phyloP scores from a whole-genome alignment of 2,329 filamentous ascomycete species.

The Fusarium beomiforme region DNA sequence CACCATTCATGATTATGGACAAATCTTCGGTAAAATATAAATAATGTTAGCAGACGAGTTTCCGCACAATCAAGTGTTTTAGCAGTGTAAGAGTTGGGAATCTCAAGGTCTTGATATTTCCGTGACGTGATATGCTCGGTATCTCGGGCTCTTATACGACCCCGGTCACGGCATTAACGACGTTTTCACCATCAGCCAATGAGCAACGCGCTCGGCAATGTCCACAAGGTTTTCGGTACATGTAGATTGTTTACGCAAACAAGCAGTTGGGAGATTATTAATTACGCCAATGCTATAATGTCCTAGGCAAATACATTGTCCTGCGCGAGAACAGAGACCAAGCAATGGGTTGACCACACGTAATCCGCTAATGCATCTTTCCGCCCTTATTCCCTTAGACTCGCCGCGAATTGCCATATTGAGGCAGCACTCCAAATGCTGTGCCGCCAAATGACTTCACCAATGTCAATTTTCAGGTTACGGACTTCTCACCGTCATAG shows the following conservation, averaged over 20 bases:
- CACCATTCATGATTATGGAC: not conserved
- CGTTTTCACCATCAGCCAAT: not conserved
- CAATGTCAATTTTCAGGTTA: not conserved
- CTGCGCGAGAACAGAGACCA: not conserved
- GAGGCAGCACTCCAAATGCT: not conserved
- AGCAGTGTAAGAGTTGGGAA: not conserved
- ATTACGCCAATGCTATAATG: not conserved
- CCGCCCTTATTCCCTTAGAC: not conserved
- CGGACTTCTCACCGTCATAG: not conserved
- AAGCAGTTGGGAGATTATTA: not conserved
- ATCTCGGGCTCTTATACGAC: conserved; percentile 11
- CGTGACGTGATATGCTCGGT: conserved; percentile 3
- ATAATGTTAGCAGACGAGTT: not conserved
- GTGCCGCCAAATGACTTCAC: not conserved
- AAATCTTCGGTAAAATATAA: no score
- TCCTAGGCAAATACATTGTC: not conserved
- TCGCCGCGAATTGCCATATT: conserved; percentile 1
- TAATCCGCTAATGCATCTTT: not conserved
- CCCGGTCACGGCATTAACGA: conserved; percentile 1
- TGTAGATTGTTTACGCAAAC: not conserved
- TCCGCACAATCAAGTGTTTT: not conserved
- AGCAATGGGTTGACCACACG: not conserved
- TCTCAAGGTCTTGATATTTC: not conserved
- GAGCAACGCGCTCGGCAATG: not conserved
- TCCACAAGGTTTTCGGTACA: not conserved